Conservation (phyloP, 768 basidiomycete genomes). For the Lentinus brumalis region DNA sequence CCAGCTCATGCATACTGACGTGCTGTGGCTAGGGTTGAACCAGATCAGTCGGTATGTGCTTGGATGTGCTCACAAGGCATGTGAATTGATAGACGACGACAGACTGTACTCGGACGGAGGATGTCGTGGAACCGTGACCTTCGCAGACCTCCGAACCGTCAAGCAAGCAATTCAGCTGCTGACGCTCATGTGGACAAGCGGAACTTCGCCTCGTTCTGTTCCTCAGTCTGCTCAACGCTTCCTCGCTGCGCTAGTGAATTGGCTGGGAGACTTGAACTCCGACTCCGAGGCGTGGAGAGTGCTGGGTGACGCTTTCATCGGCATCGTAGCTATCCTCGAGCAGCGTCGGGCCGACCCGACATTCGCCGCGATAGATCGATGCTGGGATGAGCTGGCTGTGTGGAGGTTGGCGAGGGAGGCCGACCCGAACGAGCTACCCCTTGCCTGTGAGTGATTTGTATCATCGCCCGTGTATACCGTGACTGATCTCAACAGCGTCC, state of each 20-base stretch:
- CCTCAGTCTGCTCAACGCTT: constrained; percentile 27
- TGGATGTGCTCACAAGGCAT: background rate
- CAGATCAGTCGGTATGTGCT: background rate
- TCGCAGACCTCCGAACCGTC: background rate
- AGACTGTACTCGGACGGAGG: background rate
- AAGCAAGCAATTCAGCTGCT: constrained; percentile 33
- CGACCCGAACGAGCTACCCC: constrained; percentile 35
- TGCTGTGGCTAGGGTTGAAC: background rate
- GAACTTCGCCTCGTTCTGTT: constrained; percentile 8
- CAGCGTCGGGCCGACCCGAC: background rate
- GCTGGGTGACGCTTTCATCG: constrained; percentile 41
- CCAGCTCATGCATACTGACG: background rate
- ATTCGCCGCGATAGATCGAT: background rate
- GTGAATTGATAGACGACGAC: too few relatives aligned
- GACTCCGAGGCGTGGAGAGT: constrained; percentile 8
- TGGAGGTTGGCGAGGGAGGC: constrained; percentile 39
- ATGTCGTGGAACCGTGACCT: too few relatives aligned
- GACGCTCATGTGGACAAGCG: constrained; percentile 36
- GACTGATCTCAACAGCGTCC: constrained; percentile 37
- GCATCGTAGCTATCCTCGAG: constrained; percentile 34
- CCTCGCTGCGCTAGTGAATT: constrained; percentile 24
- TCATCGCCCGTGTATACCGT: background rate
- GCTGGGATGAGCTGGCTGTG: constrained; percentile 35
- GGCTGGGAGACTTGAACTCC: constrained; percentile 15
- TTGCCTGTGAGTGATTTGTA: constrained; percentile 43